These are phyloP conservation scores for Ruellia speciosa DNA, from an alignment of 305 asterid species.

Conservation along the genomic window DNA sequence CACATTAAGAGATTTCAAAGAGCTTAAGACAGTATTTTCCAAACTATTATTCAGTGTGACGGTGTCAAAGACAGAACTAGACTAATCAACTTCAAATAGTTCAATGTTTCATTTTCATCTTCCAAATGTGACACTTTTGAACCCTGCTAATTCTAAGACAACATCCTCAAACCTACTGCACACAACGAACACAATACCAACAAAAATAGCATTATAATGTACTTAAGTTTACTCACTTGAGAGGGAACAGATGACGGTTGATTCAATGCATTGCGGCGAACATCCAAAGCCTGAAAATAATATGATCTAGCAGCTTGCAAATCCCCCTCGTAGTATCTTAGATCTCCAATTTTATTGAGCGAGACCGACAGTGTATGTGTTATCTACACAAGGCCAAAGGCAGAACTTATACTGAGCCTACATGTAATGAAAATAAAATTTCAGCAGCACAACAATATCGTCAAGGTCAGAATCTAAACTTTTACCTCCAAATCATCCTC, in stretches of 20 bases:
- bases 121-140: background rate
- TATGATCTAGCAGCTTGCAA: constrained; percentile 67
- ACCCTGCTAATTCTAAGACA: background rate
- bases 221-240: constrained; percentile 1
- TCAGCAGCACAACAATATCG: background rate
- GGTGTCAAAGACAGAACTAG: background rate
- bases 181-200: constrained; percentile 13
- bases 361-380: constrained; percentile 91
- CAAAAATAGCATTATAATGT: constrained; percentile 7
- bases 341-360: constrained; percentile 85
- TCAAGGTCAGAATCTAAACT: constrained; percentile 12
- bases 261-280: constrained; percentile 61
- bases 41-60: background rate
- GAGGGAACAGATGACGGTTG: constrained; percentile 24
- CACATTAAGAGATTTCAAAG: background rate
- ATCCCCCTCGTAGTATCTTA: constrained; percentile 69
- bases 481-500: constrained; percentile 71
- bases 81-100: constrained; percentile 8
- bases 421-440: constrained; percentile 2
- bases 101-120: background rate
- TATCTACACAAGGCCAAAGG: constrained; percentile 39
- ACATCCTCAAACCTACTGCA: constrained; percentile 6
- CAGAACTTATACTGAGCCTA: constrained; percentile 8
- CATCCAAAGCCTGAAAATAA: constrained; percentile 74
- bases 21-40: background rate